phyloP scores from a whole-genome alignment of 163 green algal species.

The Volvox carteri region DNA sequence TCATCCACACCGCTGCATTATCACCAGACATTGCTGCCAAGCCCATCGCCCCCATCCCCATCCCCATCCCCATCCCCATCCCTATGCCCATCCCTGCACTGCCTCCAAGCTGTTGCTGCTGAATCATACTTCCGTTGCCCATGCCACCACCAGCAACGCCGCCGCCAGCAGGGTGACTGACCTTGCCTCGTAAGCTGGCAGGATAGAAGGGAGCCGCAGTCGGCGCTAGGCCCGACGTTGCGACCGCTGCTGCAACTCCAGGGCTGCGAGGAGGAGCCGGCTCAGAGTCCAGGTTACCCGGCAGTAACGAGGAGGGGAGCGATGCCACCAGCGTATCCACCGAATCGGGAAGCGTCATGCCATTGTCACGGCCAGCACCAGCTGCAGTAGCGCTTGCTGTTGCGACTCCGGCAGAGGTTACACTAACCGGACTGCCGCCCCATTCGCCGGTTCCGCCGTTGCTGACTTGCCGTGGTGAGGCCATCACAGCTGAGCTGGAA shows the following conservation, averaged over 20 bases:
- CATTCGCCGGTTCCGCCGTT: neutral
- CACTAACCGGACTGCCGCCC: neutral
- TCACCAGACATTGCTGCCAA: neutral
- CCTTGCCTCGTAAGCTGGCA: constrained; percentile 31
- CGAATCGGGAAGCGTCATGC: constrained; percentile 32
- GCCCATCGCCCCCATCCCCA: constrained; percentile 13
- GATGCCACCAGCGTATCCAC: constrained; percentile 40
- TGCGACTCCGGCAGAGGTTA: neutral
- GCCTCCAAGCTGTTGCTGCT: constrained; percentile 4
- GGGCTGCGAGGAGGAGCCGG: neutral
- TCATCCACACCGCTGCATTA: constrained; percentile 37
- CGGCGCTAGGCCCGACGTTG: constrained; percentile 36
- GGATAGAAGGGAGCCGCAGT: constrained; percentile 51
- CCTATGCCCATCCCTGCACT: neutral
- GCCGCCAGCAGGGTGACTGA: neutral
- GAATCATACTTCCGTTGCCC: neutral
- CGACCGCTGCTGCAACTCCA: neutral
- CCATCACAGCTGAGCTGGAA: neutral
- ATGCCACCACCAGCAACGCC: neutral
- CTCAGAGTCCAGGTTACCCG: constrained; percentile 34
- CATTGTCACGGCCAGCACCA: neutral
- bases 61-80: constrained; percentile 11
- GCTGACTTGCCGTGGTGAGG: neutral
- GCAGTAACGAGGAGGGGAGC: constrained; percentile 37
- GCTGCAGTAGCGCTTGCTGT: neutral